A percentile compares a stretch with the other conserved stretches of the same genome.
These are phyloP conservation scores for Vickermania ingenoplastis DNA, from an alignment of 208 protist species.

Conservation along the genomic window DNA sequence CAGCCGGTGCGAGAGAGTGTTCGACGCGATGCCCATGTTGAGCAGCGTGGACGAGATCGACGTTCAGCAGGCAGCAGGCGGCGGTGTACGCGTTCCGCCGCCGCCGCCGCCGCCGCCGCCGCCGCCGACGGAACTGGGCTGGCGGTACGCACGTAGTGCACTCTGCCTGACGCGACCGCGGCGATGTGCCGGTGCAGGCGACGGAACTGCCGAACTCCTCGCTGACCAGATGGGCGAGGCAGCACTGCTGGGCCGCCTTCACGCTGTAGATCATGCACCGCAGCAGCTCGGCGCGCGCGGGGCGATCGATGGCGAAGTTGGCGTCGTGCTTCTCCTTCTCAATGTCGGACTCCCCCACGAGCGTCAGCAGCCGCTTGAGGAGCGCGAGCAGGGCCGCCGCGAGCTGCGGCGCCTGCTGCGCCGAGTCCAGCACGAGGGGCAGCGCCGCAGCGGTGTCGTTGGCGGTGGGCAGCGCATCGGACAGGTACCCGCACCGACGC, in stretches of 20 bases:
- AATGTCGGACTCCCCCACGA: conserved; percentile 63
- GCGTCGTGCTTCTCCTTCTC: conserved; percentile 70
- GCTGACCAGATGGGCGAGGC: conserved; percentile 20
- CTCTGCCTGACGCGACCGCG: conserved; percentile 13
- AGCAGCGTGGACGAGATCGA: conserved; percentile 50
- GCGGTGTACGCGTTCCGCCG: too few species aligned
- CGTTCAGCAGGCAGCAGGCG: too few species aligned
- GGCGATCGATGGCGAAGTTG: conserved; percentile 51
- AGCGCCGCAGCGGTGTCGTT: not conserved
- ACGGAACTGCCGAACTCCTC: conserved; percentile 14
- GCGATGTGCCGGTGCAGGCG: conserved; percentile 45
- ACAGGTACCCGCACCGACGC: conserved; percentile 33
- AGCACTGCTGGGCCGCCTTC: conserved; percentile 23
- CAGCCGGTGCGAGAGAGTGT: conserved; percentile 41
- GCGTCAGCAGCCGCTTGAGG: conserved; percentile 37
- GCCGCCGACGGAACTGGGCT: not conserved
- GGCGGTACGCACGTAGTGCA: not conserved
- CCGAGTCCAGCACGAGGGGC: conserved; percentile 1
- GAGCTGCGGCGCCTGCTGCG: not conserved
- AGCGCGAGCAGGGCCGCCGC: not conserved
- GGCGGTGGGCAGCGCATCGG: conserved; percentile 14
- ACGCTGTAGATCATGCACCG: conserved; percentile 60
- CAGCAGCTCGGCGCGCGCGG: conserved; percentile 52
- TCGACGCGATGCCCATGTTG: conserved; percentile 25
- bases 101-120: too few species aligned